These are phyloP conservation scores for Anthostomella pinea DNA, from an alignment of 2,329 filamentous ascomycete genomes.

Conservation along the genomic window DNA sequence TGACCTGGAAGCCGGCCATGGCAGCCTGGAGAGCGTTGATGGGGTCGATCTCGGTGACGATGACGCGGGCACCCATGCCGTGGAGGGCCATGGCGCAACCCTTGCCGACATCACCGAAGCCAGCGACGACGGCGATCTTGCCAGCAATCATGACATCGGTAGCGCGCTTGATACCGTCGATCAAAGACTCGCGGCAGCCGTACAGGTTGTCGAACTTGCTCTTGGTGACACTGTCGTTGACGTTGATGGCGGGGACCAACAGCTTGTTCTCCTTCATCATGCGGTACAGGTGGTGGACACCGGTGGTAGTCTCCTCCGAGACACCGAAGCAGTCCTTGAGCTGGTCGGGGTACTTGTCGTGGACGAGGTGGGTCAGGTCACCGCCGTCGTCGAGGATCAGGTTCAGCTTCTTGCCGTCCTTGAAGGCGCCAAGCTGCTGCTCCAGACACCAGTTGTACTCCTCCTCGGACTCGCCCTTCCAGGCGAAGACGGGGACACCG, in stretches of 20 bases:
- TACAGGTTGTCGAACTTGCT: slow-evolving; percentile 99
- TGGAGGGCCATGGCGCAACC: slow-evolving; percentile 94
- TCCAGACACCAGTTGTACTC: slow-evolving; percentile 99
- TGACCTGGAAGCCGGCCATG: slow-evolving; percentile 95
- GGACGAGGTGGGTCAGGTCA: slow-evolving; percentile 92
- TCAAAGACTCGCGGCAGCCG: slow-evolving; percentile 96
- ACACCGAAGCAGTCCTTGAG: slow-evolving; percentile 98
- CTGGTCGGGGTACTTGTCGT: slow-evolving; percentile 98
- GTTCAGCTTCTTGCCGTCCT: slow-evolving; percentile 95
- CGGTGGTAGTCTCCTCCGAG: slow-evolving; percentile 98
- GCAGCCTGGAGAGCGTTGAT: slow-evolving; percentile 99
- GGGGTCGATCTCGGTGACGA: slow-evolving; percentile 96
- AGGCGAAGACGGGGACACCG: slow-evolving; percentile 81
- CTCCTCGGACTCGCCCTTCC: slow-evolving; percentile 94
- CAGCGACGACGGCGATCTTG: slow-evolving; percentile 96
- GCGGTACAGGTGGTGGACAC: slow-evolving; percentile 98
- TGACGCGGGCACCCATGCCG: slow-evolving; percentile 94
- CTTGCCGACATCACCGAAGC: slow-evolving; percentile 99
- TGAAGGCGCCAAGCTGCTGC: slow-evolving; percentile 96
- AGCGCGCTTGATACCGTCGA: slow-evolving; percentile 99
- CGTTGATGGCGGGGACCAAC: slow-evolving; percentile 94
- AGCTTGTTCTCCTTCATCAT: slow-evolving; percentile 92
- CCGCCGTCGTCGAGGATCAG: slow-evolving; percentile 98
- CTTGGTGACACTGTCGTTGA: slow-evolving; percentile 99
- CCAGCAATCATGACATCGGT: slow-evolving; percentile 99